A percentile compares a stretch with the other conserved stretches of the same genome.
These are phyloP conservation scores for Phascolomyces articulosus DNA, from an alignment of 371 early-diverging fungal genomes.

Conservation along the genomic window DNA sequence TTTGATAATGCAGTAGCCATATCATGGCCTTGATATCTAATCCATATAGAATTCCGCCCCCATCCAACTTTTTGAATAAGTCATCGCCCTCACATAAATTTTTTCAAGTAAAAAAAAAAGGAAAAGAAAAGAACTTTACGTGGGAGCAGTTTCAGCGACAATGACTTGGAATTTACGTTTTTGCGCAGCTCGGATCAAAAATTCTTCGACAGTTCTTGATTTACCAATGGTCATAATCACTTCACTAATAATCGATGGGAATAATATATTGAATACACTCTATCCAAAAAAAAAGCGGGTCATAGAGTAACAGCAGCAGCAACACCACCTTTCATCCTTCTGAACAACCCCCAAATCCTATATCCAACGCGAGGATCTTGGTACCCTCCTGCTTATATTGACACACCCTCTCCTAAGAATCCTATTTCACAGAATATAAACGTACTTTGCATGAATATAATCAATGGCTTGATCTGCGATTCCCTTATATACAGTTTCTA, in stretches of 20 bases:
- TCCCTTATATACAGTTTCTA: constrained; percentile 70
- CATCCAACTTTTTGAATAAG: no score
- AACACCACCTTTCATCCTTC: no score
- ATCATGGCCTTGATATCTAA: constrained; percentile 80
- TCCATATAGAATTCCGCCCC: no score
- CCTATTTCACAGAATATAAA: no score
- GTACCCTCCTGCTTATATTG: no score
- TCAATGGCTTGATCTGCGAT: constrained; percentile 83
- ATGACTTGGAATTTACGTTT: constrained; percentile 92
- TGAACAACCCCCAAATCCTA: no score
- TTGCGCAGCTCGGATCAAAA: constrained; percentile 84
- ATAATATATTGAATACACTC: no score
- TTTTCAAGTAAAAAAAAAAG: background rate
- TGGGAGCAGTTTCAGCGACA: constrained; percentile 90
- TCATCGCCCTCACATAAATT: no score
- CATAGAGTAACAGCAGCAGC: no score
- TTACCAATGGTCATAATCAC: constrained; percentile 93
- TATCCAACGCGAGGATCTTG: no score
- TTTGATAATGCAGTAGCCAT: constrained; percentile 79
- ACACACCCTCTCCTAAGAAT: no score
- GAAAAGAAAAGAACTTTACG: constrained; percentile 43
- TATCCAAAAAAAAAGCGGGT: no score
- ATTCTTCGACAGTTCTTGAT: constrained; percentile 85
- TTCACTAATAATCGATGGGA: constrained; percentile 60
- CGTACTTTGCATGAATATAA: constrained; percentile 88